Base-by-base conservation (phyloP, 1,284 basidiomycete genomes). In the Flammula alnicola region DNA sequence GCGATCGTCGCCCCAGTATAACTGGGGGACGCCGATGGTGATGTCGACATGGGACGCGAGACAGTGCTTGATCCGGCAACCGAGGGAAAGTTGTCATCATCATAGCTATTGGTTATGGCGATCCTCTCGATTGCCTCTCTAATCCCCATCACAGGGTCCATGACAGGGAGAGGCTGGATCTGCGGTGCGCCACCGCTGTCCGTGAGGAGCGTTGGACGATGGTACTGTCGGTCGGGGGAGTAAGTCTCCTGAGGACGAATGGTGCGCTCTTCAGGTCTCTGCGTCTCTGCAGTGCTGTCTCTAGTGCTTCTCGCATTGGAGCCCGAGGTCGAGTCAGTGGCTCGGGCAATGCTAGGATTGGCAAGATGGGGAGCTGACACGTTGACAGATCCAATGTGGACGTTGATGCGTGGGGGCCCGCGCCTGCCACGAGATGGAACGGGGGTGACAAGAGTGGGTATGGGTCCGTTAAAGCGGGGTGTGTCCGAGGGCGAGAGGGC, bases 181-280 rank as follows among this genome's bases (percentile, higher is more conserved):
- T 30, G 33, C 12, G 19, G 47, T 16, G 37, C 19, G 43, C 25
- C 25, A 16, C 32, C 47, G 12, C 31, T 38, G 14, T 12, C 20
- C 14, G 37, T 46, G 39, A 17, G 32, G 17, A 27, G 16, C 23
- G 17, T 16, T 43, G 39, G 22, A 19, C 37, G 41, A 11, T 8
- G 26, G 5, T 9, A 29, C 25, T 46, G 40, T 10, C 20, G 14
- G 5, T 43, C 38, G 20, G 48, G 32, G 3, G 45, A 46, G 14
- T 48, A 47, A 23, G 61, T 61, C 37, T 51, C 55, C 20, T 65
- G 55, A 8, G 82, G 83, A 23, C 75, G 76, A 52, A 86, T 81
- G 3, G 57, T 56, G 44, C 71, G 71, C 47, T 76, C 77, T 45
- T 76, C 78, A 20, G 40, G 4, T 42, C 40, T 27, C 27, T 29